phyloP scores from a whole-genome alignment of 2,329 filamentous ascomycete species.

The Fusarium subtropicale region DNA sequence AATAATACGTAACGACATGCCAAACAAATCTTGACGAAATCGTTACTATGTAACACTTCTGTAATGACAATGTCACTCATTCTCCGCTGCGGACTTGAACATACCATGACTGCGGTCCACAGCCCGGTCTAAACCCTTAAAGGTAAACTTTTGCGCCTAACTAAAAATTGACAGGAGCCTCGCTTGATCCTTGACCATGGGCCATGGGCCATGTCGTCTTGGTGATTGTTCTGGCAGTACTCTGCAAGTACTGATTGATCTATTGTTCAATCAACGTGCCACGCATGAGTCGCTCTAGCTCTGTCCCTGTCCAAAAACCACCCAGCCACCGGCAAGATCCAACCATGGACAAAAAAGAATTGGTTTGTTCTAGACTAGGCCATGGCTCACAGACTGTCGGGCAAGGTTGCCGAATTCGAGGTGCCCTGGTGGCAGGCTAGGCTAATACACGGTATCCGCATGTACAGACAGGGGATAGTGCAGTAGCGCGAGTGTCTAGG shows the following conservation, averaged over 20 bases:
- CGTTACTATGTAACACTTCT: neutral
- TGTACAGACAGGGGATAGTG: conserved; percentile 2
- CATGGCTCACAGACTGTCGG: conserved; percentile 30
- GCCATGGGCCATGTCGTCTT: neutral
- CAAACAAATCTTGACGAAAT: neutral
- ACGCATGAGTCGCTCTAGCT: neutral
- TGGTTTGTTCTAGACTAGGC: conserved; percentile 40
- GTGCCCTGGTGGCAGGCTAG: neutral
- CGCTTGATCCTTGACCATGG: too few relatives aligned
- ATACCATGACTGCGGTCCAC: conserved; percentile 12
- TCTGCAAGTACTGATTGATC: neutral
- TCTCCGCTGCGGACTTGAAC: conserved; percentile 7
- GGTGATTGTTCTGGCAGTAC: neutral
- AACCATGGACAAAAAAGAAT: conserved; percentile 4
- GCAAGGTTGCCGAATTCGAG: conserved; percentile 28
- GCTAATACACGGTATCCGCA: neutral
- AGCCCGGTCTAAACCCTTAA: neutral
- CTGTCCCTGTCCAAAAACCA: neutral
- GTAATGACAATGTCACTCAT: neutral
- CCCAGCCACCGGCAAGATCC: conserved; percentile 3
- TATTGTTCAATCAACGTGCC: neutral
- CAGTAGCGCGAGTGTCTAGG: conserved; percentile 18
- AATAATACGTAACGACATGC: neutral
- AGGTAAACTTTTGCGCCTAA: neutral
- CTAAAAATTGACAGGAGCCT: neutral